Conservation (phyloP, 2,329 filamentous ascomycete genomes). For the Neopestalotiopsis sp. region DNA sequence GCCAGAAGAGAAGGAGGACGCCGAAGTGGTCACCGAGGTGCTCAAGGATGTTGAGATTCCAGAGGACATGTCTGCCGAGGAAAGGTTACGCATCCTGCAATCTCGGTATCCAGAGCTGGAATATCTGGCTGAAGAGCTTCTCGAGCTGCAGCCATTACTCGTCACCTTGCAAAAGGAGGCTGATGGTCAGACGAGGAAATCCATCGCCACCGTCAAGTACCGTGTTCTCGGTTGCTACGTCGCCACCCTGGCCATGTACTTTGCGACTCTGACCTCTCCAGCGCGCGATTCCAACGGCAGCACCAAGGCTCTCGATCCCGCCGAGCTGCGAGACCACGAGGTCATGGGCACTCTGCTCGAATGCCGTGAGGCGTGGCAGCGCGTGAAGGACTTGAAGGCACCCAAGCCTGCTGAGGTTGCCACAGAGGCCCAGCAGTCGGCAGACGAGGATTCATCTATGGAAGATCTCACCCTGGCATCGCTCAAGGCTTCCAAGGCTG, state of each 20-base stretch:
- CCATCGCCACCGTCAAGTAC: slow-evolving; percentile 73
- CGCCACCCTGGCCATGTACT: slow-evolving; percentile 89
- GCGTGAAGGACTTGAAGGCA: slow-evolving; percentile 69
- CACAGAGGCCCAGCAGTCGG: slow-evolving; percentile 28
- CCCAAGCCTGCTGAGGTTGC: slow-evolving; percentile 38
- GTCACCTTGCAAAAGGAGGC: slow-evolving; percentile 63
- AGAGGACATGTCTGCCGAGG: slow-evolving; percentile 76
- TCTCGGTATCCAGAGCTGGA: slow-evolving; percentile 92
- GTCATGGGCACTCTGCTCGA: slow-evolving; percentile 86
- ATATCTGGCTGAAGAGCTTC: slow-evolving; percentile 80
- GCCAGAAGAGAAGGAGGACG: slow-evolving; percentile 46
- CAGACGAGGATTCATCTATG: slow-evolving; percentile 38
- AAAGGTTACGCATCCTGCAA: slow-evolving; percentile 77
- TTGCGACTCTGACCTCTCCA: slow-evolving; percentile 87
- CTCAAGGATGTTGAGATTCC: slow-evolving; percentile 84
- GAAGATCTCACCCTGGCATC: slow-evolving; percentile 40
- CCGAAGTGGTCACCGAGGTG: slow-evolving; percentile 80
- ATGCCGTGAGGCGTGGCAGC: slow-evolving; percentile 81
- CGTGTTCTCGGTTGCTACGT: slow-evolving; percentile 86
- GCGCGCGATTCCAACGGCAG: slow-evolving; percentile 62
- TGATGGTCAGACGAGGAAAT: slow-evolving; percentile 54
- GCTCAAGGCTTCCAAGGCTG: slow-evolving; percentile 25
- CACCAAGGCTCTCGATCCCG: slow-evolving; percentile 70
- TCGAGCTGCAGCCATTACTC: slow-evolving; percentile 72
- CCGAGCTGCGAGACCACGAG: slow-evolving; percentile 85